Conservation (phyloP, 1,284 basidiomycete species). For the Austropuccinia psidii region DNA sequence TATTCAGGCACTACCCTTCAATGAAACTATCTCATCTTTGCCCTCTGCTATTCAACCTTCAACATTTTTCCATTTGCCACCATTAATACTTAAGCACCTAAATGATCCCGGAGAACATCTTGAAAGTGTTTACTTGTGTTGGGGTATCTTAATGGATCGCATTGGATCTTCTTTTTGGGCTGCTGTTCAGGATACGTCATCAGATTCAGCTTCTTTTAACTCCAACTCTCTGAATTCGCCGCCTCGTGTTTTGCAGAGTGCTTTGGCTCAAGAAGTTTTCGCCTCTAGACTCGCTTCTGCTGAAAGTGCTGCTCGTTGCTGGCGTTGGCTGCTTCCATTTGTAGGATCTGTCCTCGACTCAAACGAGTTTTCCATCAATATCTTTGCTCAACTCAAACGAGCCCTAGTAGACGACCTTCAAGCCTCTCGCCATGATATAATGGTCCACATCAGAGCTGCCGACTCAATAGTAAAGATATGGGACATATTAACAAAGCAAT, state of each 20-base stretch:
- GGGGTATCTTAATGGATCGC: slow-evolving; percentile 4
- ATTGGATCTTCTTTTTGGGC: slow-evolving; percentile 27
- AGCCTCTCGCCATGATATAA: background rate
- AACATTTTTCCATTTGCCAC: background rate
- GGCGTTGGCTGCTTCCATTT: slow-evolving; percentile 28
- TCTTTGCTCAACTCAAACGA: slow-evolving; percentile 13
- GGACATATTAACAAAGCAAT: background rate
- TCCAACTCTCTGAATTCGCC: background rate
- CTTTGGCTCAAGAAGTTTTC: slow-evolving; percentile 10
- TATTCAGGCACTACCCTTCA: slow-evolving; percentile 1
- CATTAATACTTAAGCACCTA: slow-evolving; percentile 23
- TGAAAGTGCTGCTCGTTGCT: background rate
- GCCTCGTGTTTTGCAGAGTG: background rate
- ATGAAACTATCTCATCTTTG: background rate
- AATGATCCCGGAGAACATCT: slow-evolving; percentile 21
- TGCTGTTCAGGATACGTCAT: background rate
- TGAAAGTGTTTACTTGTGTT: slow-evolving; percentile 12
- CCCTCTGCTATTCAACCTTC: background rate
- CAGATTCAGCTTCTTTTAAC: background rate
- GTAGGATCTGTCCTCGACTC: slow-evolving; percentile 11
- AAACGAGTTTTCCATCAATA: background rate
- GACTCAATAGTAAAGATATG: slow-evolving; percentile 2
- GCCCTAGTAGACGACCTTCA: slow-evolving; percentile 19
- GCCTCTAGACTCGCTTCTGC: background rate
- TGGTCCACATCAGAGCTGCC: background rate